Percentiles rank a stretch among this genome's conserved stretches.
Conservation (phyloP, 139 green algal genomes). For the Pseudopediastrum boryanum region DNA sequence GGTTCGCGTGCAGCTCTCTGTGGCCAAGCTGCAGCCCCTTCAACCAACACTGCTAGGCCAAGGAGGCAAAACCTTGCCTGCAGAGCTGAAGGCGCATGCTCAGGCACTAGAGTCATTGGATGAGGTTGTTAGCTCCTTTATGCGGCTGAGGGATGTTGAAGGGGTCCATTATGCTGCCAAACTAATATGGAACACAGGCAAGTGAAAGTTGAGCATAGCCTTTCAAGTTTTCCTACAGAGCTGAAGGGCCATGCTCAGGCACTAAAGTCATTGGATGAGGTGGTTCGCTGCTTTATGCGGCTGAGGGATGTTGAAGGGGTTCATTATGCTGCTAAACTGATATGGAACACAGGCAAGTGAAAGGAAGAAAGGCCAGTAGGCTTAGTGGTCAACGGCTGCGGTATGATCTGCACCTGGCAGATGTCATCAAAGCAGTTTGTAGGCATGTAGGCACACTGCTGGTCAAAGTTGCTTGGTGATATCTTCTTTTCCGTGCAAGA, state of each 20-base stretch:
- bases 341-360: constrained; percentile 60
- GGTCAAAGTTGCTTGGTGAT: neutral
- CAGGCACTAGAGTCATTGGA: constrained; percentile 22
- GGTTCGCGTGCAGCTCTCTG: constrained; percentile 39
- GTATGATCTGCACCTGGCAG: neutral
- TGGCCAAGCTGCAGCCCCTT: constrained; percentile 11
- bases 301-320: constrained; percentile 58
- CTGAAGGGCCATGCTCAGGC: neutral
- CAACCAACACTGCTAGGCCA: neutral
- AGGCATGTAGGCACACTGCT: neutral
- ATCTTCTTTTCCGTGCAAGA: neutral
- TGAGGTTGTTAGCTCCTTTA: constrained; percentile 13
- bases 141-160: constrained; percentile 6
- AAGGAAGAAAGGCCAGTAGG: neutral
- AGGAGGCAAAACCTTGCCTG: neutral
- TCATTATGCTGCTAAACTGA: constrained; percentile 57
- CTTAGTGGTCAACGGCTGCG: neutral
- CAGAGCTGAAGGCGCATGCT: neutral
- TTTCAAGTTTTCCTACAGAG: neutral
- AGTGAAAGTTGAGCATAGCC: neutral
- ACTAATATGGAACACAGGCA: constrained; percentile 66
- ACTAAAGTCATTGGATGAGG: constrained; percentile 25
- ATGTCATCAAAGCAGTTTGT: neutral
- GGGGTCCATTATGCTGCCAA: constrained; percentile 51
- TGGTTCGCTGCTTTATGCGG: constrained; percentile 22